Base-by-base conservation (phyloP, 148 eudicot genomes). In the Cornus controversa region DNA sequence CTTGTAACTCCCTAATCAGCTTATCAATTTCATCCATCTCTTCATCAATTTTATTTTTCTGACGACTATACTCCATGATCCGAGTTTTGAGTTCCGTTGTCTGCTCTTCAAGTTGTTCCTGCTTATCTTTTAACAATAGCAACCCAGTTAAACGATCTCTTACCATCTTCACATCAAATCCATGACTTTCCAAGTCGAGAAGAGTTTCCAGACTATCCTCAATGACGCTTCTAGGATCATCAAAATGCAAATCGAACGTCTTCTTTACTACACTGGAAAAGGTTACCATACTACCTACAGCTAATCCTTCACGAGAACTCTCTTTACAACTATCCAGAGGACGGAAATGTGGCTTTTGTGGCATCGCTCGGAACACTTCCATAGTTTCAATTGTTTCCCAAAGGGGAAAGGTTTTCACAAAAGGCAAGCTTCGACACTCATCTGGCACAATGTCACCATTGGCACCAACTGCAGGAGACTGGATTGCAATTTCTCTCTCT, bases 251-350 rank as follows among this genome's bases (percentile, higher is more conserved):
- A 78, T 72, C 80, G 4, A 84, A 82, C 54, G 87, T 79, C 71
- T 75, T 86, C 66, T 89, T 90, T 13, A 87, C 92, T 69, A 87
- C 76, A 34, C 87, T 86, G 42, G 90, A 72, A 76, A 89, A 94
- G 27, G 88, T 91, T n/a, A 94, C 94, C 98, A 94, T 94, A 64
- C 64, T 78, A 15, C 94, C 97, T 69, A 94, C 85, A 47, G 98
- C 98, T 80, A 89, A 79, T 40, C 96, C 98, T 87, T 94, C 97
- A 3, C 98, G 91, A 31, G 82, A 71, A 79, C 87, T 83, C 76
- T 88, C 89, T 78, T 86, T 86, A 37, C 71, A 71, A 13, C 81
- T 73, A 60, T 82, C 78, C 77, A 94, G 74, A 27, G 97, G 90
- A 5, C 42, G 77, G 75, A 94, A 94, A 83, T 94, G 98, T 1